Conservation (phyloP, 2,329 filamentous ascomycete species). For the Bipolaris victoriae region DNA sequence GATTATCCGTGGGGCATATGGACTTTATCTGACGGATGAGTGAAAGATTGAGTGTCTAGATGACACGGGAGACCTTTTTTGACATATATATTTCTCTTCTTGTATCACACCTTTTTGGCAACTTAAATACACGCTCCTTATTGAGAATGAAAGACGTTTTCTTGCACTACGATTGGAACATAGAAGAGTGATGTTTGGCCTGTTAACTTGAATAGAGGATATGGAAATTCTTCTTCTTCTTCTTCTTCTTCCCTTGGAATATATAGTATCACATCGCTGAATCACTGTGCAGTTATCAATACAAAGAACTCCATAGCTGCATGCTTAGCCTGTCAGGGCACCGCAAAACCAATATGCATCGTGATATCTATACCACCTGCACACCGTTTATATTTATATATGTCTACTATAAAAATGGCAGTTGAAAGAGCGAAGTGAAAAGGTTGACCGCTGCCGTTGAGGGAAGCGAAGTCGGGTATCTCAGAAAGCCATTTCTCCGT, state of each 20-base stretch:
- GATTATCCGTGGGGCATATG: too few relatives aligned
- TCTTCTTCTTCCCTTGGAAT: too few relatives aligned
- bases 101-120: background rate
- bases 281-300: too few relatives aligned
- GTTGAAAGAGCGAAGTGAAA: constrained; percentile 7
- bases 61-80: too few relatives aligned
- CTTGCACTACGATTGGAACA: background rate
- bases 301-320: too few relatives aligned
- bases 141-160: background rate
- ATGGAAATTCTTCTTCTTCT: too few relatives aligned
- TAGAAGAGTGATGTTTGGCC: background rate
- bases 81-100: background rate
- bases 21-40: too few relatives aligned
- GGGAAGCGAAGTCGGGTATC: constrained; percentile 37
- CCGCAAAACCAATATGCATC: background rate
- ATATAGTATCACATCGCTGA: too few relatives aligned
- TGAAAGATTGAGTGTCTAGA: too few relatives aligned
- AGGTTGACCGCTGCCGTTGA: constrained; percentile 37
- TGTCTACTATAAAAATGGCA: background rate
- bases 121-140: background rate
- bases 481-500: constrained; percentile 19
- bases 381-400: background rate
- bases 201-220: too few relatives aligned
- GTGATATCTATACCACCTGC: background rate
- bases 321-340: background rate